These are phyloP conservation scores for Podaxis rugospora DNA, from an alignment of 768 basidiomycete species.

Conservation along the genomic window DNA sequence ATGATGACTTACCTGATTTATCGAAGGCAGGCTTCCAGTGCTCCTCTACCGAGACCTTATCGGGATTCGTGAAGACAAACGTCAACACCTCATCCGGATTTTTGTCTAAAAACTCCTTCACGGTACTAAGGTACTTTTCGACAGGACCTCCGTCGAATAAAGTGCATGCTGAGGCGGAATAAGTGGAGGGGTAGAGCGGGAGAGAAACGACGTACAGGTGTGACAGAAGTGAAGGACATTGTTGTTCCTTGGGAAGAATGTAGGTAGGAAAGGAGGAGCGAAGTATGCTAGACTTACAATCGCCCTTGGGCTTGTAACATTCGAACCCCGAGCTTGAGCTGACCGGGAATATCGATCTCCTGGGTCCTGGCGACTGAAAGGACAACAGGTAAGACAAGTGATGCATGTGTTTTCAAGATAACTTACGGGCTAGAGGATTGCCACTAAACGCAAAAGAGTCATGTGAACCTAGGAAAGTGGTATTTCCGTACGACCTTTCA, in stretches of 20 bases:
- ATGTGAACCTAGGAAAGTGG: constrained; percentile 45
- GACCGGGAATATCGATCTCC: constrained; percentile 40
- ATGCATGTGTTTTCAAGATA: neutral
- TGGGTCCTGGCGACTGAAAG: constrained; percentile 40
- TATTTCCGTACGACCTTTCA: constrained; percentile 47
- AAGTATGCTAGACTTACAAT: constrained; percentile 21
- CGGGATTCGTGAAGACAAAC: constrained; percentile 62
- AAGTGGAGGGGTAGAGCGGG: neutral
- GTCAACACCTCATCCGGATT: constrained; percentile 66
- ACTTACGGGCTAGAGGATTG: constrained; percentile 43
- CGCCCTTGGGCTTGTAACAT: constrained; percentile 54
- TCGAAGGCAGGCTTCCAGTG: constrained; percentile 52
- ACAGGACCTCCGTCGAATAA: constrained; percentile 54
- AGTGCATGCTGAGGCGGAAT: constrained; percentile 15
- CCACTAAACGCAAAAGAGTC: constrained; percentile 50
- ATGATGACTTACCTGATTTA: constrained; percentile 32
- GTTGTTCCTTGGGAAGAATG: constrained; percentile 17
- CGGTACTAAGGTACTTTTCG: constrained; percentile 40
- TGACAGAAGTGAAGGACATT: constrained; percentile 62
- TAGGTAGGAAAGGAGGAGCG: neutral
- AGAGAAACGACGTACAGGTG: constrained; percentile 37
- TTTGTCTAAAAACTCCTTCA: constrained; percentile 49
- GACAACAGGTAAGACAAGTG: neutral
- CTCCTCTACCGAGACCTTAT: constrained; percentile 39
- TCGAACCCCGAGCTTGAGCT: constrained; percentile 44